These are phyloP conservation scores for Tetracladium maxilliforme DNA, from an alignment of 2,329 filamentous ascomycete species.

Conservation along the genomic window DNA sequence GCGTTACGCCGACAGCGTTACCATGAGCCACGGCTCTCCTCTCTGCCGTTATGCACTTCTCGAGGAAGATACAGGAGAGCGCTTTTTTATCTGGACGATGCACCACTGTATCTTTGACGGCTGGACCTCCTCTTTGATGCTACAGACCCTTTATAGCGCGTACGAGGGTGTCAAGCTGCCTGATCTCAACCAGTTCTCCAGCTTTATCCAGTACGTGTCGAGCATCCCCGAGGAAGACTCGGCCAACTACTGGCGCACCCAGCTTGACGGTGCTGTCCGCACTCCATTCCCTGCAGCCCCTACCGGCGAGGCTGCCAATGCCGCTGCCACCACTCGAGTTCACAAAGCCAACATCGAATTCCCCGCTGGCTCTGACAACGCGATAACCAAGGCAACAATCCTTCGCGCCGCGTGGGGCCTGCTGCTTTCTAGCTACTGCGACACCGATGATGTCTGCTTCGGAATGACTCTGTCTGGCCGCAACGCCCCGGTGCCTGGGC, in stretches of 20 bases:
- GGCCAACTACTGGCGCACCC: neutral
- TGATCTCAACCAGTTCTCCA: neutral
- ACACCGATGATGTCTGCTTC: conserved; percentile 19
- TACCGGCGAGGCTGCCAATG: neutral
- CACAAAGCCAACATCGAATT: too few relatives aligned
- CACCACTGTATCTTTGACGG: conserved; percentile 1
- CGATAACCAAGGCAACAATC: conserved; percentile 12
- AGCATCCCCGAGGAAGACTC: too few relatives aligned
- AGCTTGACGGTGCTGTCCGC: too few relatives aligned
- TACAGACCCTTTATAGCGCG: too few relatives aligned
- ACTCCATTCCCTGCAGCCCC: too few relatives aligned
- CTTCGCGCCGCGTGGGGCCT: conserved; percentile 24
- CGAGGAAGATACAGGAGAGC: neutral
- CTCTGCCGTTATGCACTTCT: neutral
- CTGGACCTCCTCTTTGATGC: neutral
- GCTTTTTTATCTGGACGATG: conserved; percentile 1
- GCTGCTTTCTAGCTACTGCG: conserved; percentile 17
- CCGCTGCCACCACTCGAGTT: neutral
- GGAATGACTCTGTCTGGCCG: conserved; percentile 24
- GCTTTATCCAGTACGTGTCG: conserved; percentile 1
- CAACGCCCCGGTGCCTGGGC: conserved; percentile 17
- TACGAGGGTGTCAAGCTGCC: too few relatives aligned
- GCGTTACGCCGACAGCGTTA: too few relatives aligned
- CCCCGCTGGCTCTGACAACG: too few relatives aligned
- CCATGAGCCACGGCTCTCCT: neutral